Percentiles rank a stretch among this genome's conserved stretches.
Evolutionary conservation across 1,284 basidiomycete genomes (phyloP).

Genomic region (Dichomitus squalens): DNA sequence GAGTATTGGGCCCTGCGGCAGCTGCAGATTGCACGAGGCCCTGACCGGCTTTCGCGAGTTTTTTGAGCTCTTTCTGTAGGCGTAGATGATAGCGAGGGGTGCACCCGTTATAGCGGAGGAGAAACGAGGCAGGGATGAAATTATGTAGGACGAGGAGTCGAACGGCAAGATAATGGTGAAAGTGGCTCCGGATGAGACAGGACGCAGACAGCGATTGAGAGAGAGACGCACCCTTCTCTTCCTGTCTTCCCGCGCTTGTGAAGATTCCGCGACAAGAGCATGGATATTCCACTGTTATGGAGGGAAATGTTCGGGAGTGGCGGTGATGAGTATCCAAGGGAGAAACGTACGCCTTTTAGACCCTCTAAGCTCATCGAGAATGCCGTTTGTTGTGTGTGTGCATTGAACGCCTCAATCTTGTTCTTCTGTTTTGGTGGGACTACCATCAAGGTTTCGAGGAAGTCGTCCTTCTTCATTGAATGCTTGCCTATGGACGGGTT

Average conservation of each 20-base stretch:
- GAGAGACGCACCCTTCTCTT: slow-evolving; percentile 66
- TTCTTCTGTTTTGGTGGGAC: slow-evolving; percentile 73
- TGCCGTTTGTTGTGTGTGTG: slow-evolving; percentile 67
- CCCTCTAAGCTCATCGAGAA: slow-evolving; percentile 74
- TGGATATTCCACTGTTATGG: slow-evolving; percentile 66
- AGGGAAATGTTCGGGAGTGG: slow-evolving; percentile 17
- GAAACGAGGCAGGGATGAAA: no score
- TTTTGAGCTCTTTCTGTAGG: slow-evolving; percentile 70
- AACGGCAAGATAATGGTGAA: no score
- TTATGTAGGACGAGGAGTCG: no score
- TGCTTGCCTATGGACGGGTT: slow-evolving; percentile 59
- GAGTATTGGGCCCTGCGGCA: slow-evolving; percentile 30
- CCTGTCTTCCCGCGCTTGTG: slow-evolving; percentile 77
- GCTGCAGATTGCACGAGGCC: slow-evolving; percentile 23
- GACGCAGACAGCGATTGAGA: no score
- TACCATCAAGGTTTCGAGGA: slow-evolving; percentile 63
- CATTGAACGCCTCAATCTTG: slow-evolving; percentile 65
- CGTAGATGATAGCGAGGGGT: neutral
- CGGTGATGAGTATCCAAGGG: slow-evolving; percentile 13
- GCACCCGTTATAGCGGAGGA: no score
- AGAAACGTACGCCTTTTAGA: slow-evolving; percentile 67
- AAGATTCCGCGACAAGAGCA: slow-evolving; percentile 64
- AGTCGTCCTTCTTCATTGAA: slow-evolving; percentile 81
- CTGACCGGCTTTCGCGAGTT: slow-evolving; percentile 62
- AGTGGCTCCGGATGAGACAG: no score